A percentile compares a stretch with the other conserved stretches of the same genome.
phyloP scores from a whole-genome alignment of 495 filamentous ascomycete species.

The Penicillium taxi region DNA sequence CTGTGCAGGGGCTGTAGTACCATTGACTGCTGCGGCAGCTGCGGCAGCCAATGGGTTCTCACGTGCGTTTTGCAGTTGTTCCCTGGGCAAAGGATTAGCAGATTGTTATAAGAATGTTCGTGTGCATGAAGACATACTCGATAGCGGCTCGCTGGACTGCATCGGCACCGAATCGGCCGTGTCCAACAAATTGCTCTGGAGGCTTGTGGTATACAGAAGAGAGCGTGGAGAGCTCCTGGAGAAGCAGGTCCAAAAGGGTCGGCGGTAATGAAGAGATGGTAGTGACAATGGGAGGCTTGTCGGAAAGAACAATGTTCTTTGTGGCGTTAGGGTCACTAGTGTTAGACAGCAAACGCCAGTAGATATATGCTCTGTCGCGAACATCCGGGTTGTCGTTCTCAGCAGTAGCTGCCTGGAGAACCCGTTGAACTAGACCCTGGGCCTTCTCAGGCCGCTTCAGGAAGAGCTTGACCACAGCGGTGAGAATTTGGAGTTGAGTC shows the following conservation, averaged over 20 bases:
- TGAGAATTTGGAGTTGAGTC: conserved; percentile 92
- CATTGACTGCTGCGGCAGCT: conserved; percentile 58
- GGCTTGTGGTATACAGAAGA: conserved; percentile 99
- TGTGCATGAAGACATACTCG: conserved; percentile 44
- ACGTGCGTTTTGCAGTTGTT: conserved; percentile 77
- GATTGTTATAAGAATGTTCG: background rate
- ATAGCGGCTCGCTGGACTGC: conserved; percentile 93
- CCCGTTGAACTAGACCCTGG: conserved; percentile 86
- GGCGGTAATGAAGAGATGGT: conserved; percentile 85
- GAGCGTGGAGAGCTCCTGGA: conserved; percentile 87
- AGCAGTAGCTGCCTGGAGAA: conserved; percentile 82
- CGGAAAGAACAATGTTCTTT: conserved; percentile 82
- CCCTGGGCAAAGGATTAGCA: conserved; percentile 40
- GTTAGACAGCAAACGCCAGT: conserved; percentile 90
- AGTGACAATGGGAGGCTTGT: conserved; percentile 88
- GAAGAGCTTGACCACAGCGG: conserved; percentile 94
- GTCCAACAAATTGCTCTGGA: conserved; percentile 90
- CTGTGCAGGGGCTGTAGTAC: conserved; percentile 40
- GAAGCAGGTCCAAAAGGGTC: conserved; percentile 73
- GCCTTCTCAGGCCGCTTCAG: conserved; percentile 91
- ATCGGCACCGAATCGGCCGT: conserved; percentile 88
- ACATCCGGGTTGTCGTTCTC: conserved; percentile 98
- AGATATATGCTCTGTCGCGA: conserved; percentile 92
- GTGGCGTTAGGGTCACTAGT: conserved; percentile 78
- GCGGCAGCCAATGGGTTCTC: conserved; percentile 92